A percentile compares a stretch with the other conserved stretches of the same genome.
These are phyloP conservation scores for Drechslerella coelobrocha DNA, from an alignment of 2,329 filamentous ascomycete species.

Conservation along the genomic window DNA sequence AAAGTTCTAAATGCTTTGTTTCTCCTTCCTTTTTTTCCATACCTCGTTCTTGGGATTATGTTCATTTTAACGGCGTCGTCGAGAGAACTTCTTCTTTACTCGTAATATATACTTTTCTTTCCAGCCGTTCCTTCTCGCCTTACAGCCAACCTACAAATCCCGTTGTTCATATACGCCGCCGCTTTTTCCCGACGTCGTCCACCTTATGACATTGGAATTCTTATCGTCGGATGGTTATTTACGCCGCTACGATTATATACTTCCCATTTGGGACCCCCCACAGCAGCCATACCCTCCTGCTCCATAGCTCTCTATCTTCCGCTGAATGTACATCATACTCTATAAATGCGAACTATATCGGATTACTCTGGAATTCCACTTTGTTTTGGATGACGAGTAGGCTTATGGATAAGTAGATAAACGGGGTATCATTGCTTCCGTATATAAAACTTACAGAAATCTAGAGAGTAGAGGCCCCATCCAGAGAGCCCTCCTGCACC, in stretches of 20 bases:
- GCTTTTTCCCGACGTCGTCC: conserved; percentile 6
- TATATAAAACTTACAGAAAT: background rate
- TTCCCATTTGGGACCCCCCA: conserved; percentile 1
- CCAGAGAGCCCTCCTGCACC: no score
- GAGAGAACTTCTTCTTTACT: conserved; percentile 44
- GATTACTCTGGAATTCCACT: conserved; percentile 15
- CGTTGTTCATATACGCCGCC: conserved; percentile 30
- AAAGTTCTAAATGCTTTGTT: conserved; percentile 80
- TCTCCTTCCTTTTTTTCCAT: conserved; percentile 25
- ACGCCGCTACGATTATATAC: conserved; percentile 18
- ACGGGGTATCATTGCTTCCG: no score
- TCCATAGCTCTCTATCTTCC: conserved; percentile 12
- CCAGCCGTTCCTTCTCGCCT: conserved; percentile 15
- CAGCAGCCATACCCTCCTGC: conserved; percentile 11
- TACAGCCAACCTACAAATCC: background rate
- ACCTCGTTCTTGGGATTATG: conserved; percentile 44
- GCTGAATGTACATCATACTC: conserved; percentile 35
- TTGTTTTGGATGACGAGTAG: background rate
- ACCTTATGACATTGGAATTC: conserved; percentile 28
- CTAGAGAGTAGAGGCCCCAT: background rate
- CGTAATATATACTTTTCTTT: conserved; percentile 45
- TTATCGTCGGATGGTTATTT: conserved; percentile 27
- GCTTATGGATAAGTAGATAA: background rate
- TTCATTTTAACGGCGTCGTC: conserved; percentile 51
- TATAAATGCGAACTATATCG: conserved; percentile 20